These are phyloP conservation scores for Kernera saxatilis DNA, from an alignment of 345 rosid species.

Conservation along the genomic window DNA sequence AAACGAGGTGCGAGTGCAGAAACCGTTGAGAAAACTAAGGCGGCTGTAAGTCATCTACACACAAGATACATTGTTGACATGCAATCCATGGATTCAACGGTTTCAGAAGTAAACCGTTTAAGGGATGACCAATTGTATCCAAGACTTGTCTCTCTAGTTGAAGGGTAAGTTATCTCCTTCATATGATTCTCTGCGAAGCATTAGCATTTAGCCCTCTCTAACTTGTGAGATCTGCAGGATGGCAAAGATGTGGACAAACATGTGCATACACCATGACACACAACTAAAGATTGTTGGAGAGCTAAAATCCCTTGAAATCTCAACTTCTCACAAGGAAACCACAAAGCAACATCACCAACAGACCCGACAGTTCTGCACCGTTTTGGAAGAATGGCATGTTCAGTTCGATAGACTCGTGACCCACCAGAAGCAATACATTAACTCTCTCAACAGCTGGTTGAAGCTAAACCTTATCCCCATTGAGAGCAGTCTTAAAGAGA, in stretches of 20 bases:
- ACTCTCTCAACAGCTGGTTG: constrained; percentile 57
- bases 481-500: constrained; percentile 65
- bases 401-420: constrained; percentile 67
- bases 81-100: constrained; percentile 98
- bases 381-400: constrained; percentile 63
- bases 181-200: not conserved
- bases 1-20: constrained; percentile 68
- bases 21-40: constrained; percentile 89
- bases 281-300: constrained; percentile 62
- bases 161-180: constrained; percentile 53
- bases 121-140: constrained; percentile 89
- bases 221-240: constrained; percentile 43
- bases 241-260: constrained; percentile 84
- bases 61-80: constrained; percentile 93
- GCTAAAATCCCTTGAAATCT: constrained; percentile 59
- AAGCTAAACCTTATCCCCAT: constrained; percentile 73
- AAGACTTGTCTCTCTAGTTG: constrained; percentile 64
- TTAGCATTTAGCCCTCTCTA: not conserved
- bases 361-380: constrained; percentile 56
- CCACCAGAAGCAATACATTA: constrained; percentile 76
- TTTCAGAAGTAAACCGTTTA: constrained; percentile 76
- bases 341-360: constrained; percentile 67
- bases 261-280: constrained; percentile 61
- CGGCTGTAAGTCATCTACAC: constrained; percentile 87
- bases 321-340: constrained; percentile 61